phyloP scores from a whole-genome alignment of 179 eudicot species.

The Gypsophila paniculata region DNA sequence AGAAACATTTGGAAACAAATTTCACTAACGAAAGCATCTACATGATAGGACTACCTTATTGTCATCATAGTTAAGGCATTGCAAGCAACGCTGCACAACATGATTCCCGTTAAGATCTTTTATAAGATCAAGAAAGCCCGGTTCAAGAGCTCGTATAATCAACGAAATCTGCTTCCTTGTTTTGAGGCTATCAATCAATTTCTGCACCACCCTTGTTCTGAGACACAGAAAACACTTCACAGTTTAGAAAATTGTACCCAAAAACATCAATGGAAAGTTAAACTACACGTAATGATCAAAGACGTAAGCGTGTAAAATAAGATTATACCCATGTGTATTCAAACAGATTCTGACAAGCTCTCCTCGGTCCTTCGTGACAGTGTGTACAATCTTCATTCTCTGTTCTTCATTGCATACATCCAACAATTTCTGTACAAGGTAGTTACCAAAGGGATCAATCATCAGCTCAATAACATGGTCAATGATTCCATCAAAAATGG shows the following conservation, averaged over 20 bases:
- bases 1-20: not conserved
- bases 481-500: conserved; percentile 56
- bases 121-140: conserved; percentile 74
- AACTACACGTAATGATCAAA: not conserved
- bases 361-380: conserved; percentile 55
- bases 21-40: not conserved
- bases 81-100: conserved; percentile 81
- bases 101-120: conserved; percentile 88
- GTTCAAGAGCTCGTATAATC: conserved; percentile 63
- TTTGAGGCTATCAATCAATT: conserved; percentile 71
- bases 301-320: not conserved
- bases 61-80: conserved; percentile 62
- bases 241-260: not conserved
- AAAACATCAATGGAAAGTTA: not conserved
- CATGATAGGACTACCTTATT: conserved; percentile 51
- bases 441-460: conserved; percentile 81
- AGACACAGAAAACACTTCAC: conserved; percentile 18
- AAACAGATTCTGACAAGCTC: conserved; percentile 66
- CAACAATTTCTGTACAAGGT: conserved; percentile 75
- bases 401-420: conserved; percentile 74
- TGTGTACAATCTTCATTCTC: conserved; percentile 54
- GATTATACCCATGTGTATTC: conserved; percentile 75
- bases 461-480: conserved; percentile 66
- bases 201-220: conserved; percentile 88
- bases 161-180: conserved; percentile 56